A percentile compares a stretch with the other conserved stretches of the same genome.
These are phyloP conservation scores for Mariannaea elegans DNA, from an alignment of 2,329 filamentous ascomycete genomes.

Conservation along the genomic window DNA sequence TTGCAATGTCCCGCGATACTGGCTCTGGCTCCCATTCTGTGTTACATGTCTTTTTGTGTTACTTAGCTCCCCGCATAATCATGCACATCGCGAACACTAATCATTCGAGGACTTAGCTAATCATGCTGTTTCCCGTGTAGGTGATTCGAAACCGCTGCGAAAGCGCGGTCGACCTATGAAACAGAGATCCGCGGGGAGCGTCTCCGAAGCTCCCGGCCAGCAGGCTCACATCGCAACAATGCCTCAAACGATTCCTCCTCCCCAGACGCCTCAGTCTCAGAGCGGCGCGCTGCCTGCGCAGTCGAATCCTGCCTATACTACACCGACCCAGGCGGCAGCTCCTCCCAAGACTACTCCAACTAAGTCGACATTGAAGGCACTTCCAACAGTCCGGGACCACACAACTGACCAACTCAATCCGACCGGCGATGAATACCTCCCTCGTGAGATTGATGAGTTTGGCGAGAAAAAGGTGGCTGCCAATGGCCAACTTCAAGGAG, in stretches of 20 bases:
- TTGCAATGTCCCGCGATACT: constrained; percentile 29
- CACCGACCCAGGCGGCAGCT: constrained; percentile 53
- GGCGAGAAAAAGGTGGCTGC: constrained; percentile 93
- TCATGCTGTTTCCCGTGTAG: constrained; percentile 48
- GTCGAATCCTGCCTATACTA: constrained; percentile 50
- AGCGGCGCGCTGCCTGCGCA: constrained; percentile 56
- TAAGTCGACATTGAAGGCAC: constrained; percentile 87
- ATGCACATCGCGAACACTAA: constrained; percentile 4
- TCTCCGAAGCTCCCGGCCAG: constrained; percentile 67
- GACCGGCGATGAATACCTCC: constrained; percentile 92
- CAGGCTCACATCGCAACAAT: constrained; percentile 58
- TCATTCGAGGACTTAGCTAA: constrained; percentile 27
- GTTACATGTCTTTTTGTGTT: constrained; percentile 46
- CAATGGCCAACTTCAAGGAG: constrained; percentile 83
- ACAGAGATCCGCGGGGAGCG: constrained; percentile 58
- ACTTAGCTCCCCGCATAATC: constrained; percentile 36
- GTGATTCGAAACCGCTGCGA: constrained; percentile 56
- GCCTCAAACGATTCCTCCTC: constrained; percentile 53
- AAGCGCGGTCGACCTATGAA: constrained; percentile 73
- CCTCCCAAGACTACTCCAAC: constrained; percentile 83
- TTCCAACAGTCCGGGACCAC: constrained; percentile 95
- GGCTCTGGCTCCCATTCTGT: constrained; percentile 29
- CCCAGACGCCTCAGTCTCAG: constrained; percentile 64
- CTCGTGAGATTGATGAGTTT: constrained; percentile 89
- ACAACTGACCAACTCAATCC: constrained; percentile 93